Evolutionary conservation across 805 yeast species (phyloP).

Genomic region (Metschnikowia anglica): DNA sequence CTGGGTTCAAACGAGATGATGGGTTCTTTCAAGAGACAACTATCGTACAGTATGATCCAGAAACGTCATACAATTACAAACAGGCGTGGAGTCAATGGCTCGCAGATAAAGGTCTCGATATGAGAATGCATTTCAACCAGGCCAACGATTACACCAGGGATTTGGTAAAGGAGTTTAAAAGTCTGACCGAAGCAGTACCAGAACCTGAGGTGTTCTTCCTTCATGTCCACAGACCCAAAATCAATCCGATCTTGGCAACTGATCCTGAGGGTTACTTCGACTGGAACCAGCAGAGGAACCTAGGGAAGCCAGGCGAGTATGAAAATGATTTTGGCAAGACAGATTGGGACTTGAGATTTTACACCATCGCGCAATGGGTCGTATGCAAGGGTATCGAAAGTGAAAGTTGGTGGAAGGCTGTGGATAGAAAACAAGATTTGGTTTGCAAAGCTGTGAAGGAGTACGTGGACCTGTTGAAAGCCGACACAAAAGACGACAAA

Average conservation of each 20-base stretch:
- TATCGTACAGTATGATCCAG: slow-evolving; percentile 26
- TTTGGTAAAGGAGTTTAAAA: slow-evolving; percentile 16
- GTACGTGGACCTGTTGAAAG: slow-evolving; percentile 26
- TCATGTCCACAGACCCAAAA: slow-evolving; percentile 26
- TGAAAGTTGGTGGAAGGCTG: slow-evolving; percentile 22
- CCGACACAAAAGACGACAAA: slow-evolving; percentile 16
- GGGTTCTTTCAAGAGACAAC: slow-evolving; percentile 24
- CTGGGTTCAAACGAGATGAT: slow-evolving; percentile 17
- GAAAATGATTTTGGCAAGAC: slow-evolving; percentile 17
- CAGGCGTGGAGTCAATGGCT: slow-evolving; percentile 20
- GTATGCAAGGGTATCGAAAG: slow-evolving; percentile 26
- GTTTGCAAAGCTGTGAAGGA: slow-evolving; percentile 24
- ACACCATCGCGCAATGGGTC: slow-evolving; percentile 26
- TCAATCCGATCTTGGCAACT: slow-evolving; percentile 13
- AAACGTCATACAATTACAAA: slow-evolving; percentile 13
- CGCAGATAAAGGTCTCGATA: slow-evolving; percentile 18
- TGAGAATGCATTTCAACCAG: slow-evolving; percentile 22
- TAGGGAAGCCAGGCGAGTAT: slow-evolving; percentile 22
- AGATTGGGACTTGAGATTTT: slow-evolving; percentile 29
- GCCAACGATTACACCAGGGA: slow-evolving; percentile 15
- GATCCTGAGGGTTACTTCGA: slow-evolving; percentile 12
- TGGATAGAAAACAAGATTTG: slow-evolving; percentile 15
- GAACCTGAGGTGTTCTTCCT: slow-evolving; percentile 22
- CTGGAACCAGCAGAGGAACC: slow-evolving; percentile 21
- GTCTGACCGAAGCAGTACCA: slow-evolving; percentile 3